Percentiles rank a stretch among this genome's conserved stretches.
Conservation (phyloP, 2,329 filamentous ascomycete genomes). For the Aspergillus sp. region DNA sequence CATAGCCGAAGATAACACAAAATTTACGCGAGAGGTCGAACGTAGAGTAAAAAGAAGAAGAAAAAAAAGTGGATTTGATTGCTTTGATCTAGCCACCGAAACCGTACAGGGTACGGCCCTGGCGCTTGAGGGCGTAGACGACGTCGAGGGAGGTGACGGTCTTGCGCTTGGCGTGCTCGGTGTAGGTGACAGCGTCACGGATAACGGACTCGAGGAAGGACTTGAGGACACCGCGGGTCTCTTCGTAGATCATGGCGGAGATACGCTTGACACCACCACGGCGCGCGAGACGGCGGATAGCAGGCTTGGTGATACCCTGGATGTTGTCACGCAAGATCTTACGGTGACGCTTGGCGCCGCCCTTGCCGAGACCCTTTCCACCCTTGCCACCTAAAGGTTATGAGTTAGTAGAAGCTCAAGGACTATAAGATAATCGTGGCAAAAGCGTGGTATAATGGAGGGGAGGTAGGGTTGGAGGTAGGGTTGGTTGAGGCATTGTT, state of each 20-base stretch:
- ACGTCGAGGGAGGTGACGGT: constrained; percentile 59
- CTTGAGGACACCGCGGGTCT: constrained; percentile 80
- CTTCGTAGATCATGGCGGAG: constrained; percentile 89
- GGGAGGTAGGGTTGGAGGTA: constrained; percentile 4
- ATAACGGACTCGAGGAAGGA: constrained; percentile 82
- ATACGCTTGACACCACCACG: constrained; percentile 99
- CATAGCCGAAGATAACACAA: constrained; percentile 11
- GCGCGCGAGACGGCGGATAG: constrained; percentile 96
- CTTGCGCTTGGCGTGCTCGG: constrained; percentile 76
- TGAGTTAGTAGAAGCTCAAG: constrained; percentile 16
- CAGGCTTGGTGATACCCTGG: constrained; percentile 98
- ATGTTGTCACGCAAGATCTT: constrained; percentile 99
- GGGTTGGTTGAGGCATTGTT: constrained; percentile 2
- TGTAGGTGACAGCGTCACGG: constrained; percentile 77
- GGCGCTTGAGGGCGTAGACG: constrained; percentile 64
- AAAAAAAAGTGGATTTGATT: neutral
- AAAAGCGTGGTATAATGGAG: neutral
- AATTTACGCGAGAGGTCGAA: neutral
- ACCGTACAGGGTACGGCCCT: constrained; percentile 75
- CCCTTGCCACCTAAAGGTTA: constrained; percentile 75
- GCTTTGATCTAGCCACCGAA: constrained; percentile 71
- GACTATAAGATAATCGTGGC: neutral
- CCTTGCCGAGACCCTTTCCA: constrained; percentile 97
- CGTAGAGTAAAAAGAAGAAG: neutral
- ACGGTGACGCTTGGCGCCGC: constrained; percentile 97